Percentiles rank a stretch among this genome's conserved stretches.
Conservation (phyloP, 352 stramenopile species). For the Pythium monospermum region DNA sequence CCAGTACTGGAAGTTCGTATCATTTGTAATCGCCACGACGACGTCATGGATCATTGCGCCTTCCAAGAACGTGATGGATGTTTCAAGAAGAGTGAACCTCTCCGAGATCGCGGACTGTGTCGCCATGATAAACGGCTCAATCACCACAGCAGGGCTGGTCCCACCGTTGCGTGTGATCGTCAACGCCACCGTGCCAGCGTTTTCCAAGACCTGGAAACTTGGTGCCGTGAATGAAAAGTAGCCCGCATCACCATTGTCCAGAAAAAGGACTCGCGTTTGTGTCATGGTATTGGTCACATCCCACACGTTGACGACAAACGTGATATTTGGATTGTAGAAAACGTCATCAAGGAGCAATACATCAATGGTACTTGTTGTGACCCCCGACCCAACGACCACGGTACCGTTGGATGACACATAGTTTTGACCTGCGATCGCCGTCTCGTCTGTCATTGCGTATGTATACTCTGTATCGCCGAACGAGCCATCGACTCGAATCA, state of each 20-base stretch:
- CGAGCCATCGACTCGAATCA: slow-evolving; percentile 47
- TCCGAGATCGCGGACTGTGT: slow-evolving; percentile 13
- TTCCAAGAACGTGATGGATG: slow-evolving; percentile 29
- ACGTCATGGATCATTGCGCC: slow-evolving; percentile 19
- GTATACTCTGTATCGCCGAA: slow-evolving; percentile 35
- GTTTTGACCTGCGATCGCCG: slow-evolving; percentile 29
- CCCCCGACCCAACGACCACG: slow-evolving; percentile 22
- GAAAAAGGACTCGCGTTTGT: slow-evolving; percentile 29
- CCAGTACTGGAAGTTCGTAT: slow-evolving; percentile 35
- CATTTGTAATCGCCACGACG: slow-evolving; percentile 29
- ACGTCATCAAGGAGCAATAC: slow-evolving; percentile 42
- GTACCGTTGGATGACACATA: slow-evolving; percentile 18
- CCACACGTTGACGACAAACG: slow-evolving; percentile 33
- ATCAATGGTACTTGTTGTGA: slow-evolving; percentile 25
- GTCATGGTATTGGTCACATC: slow-evolving; percentile 25
- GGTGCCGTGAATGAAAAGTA: slow-evolving; percentile 34
- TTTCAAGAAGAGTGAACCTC: slow-evolving; percentile 34
- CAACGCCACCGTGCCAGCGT: slow-evolving; percentile 20
- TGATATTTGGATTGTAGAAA: slow-evolving; percentile 35
- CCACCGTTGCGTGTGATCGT: slow-evolving; percentile 28
- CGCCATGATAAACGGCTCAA: slow-evolving; percentile 21
- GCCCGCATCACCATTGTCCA: slow-evolving; percentile 52
- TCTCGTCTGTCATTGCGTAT: slow-evolving; percentile 32
- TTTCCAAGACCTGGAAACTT: slow-evolving; percentile 27
- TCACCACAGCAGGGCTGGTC: slow-evolving; percentile 20